Base-by-base conservation (phyloP, 2,329 filamentous ascomycete genomes). In the Aspergillus carbonarius region DNA sequence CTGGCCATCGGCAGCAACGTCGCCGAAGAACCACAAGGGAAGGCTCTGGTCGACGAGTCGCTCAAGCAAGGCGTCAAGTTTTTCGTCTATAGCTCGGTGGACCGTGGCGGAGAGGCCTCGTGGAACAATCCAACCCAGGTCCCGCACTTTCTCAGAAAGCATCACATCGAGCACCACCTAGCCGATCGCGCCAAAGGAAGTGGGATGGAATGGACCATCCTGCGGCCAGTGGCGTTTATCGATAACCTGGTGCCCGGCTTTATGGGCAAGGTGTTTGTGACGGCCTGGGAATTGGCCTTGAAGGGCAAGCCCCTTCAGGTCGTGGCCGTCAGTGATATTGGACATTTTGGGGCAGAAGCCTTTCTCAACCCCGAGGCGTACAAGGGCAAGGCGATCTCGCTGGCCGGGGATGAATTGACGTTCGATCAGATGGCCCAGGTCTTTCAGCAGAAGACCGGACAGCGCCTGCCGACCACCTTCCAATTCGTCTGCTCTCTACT, bases 1-100 rank as follows among this genome's bases (percentile, higher is more conserved):
- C 18, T 54, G 7, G 44, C 55, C 12, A 55, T 49, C n/a, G 54
- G 57, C 13, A 35, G 37, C 15, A 57, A 55, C 6, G 48, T 25
- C 42, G 23, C 55, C n/a, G 18, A 44, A 62, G 82, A 85, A 60
- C 60, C 64, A 1, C 85, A 89, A 70, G 87, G 86, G 54, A 85
- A 81, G 40, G 78, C 73, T 0, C 73, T 90, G 7, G 77, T 88
- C 56, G 82, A 88, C 58, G 82, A 79, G 15, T 78, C 83, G 3
- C 67, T 88, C 58, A 78, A 80, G 23, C 71, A 82, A 27, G 78
- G 78, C 10, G 83, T 89, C 39, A 76, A 80, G 59, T 81, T 85
- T 67, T 87, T 89, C 65, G 81, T 90, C 46, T 89, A 88, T 73
- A 83, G 80, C 27, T 84, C 81, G 53, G 84, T 88, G 20, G 87